Base-by-base conservation (phyloP, 2,329 filamentous ascomycete species). In the Salinomyces thailandicus region DNA sequence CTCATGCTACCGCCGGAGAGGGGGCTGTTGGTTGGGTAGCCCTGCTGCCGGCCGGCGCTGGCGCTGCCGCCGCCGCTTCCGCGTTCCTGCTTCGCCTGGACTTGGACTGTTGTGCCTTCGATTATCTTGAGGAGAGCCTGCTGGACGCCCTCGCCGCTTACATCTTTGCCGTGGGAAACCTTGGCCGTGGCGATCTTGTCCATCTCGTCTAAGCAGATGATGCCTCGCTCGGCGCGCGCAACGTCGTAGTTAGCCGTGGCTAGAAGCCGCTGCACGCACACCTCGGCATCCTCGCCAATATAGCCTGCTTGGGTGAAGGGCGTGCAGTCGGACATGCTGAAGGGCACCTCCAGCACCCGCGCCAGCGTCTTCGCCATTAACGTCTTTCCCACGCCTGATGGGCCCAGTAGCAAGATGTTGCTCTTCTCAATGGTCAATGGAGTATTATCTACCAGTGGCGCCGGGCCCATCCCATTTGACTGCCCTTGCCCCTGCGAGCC, bases 271-370 rank as follows among this genome's bases (percentile, higher is more conserved):
- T 95, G 85, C 27, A 98, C 85, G 51, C 89, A 95, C 1, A 85
- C 80, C 57, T 98, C 91, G n/a, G 89, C 89, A 56, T 98, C 91
- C 55, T 96, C 89, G 18, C 91, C 91, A 48, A 98, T 95, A 52
- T 98, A 98, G 17, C 91, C 89, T 4, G 89, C 89, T 62, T 95
- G 89, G 0, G 89, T 96, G 46, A 96, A 86, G 5, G 87, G 84
- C 34, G 91, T 95, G 60, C 89, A 96, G 61, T 96, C 89, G 43
- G 85, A 89, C 61, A 94, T 94, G 44, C 84, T 86, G 54, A 95
- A 93, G 0, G 91, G 91, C 0, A 96, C 86, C 42, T 91, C 89
- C n/a, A 98, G 73, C 35, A 91, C 81, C 53, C 86, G 81, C 48
- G 89, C 91, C 26, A 96, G 66, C 0, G 89, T 96, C 61, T 87